Base-by-base conservation (phyloP, 2,329 filamentous ascomycete species). In the Alternaria sp. region DNA sequence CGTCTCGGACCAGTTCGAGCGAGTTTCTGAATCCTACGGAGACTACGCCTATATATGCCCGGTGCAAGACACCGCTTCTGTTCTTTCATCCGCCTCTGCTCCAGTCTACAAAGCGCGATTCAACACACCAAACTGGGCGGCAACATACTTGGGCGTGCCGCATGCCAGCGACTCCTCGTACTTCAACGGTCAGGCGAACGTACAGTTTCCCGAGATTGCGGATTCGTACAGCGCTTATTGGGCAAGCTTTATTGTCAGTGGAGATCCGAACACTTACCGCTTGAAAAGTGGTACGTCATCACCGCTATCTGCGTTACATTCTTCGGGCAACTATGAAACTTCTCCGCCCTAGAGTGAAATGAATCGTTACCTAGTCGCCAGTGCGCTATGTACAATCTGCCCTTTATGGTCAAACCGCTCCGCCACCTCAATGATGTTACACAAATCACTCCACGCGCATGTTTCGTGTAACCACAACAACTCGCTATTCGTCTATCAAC, bases 1-100 rank as follows among this genome's bases (percentile, higher is more conserved):
- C 13, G 77, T 80, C 17, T 79, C 78, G 21, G 57, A 64, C 2
- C 81, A 83, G 60, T 83, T 79, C 54, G 69, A 81, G 36, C 78
- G 82, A 3, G 50, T 83, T 4, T 73, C 78, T 0, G 80, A 80
- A 1, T 79, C 82, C 0, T 76, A 75, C 21, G 74, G 71, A 28
- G 73, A 77, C 54, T 77, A 73, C 54, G 64, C 66, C 1, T 77
- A 76, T 59, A 77, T 75, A 44, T 76, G 74, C 55, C 73, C 74
- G 0, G 73, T 76, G 0, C 72, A 75, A 54, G 72, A 76, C 54
- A 74, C 72, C 2, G 73, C 74, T 1, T 60, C 61, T 7, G 61
- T 62, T 0, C 56, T 75, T 4, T 60, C 73, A 6, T 39, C 54
- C 2, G 66, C 70, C 17, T 63, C 60, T 17, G 67, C 63, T 0